These are phyloP conservation scores for Candida smagusa DNA, from an alignment of 1,139 yeast genomes.

Conservation along the genomic window DNA sequence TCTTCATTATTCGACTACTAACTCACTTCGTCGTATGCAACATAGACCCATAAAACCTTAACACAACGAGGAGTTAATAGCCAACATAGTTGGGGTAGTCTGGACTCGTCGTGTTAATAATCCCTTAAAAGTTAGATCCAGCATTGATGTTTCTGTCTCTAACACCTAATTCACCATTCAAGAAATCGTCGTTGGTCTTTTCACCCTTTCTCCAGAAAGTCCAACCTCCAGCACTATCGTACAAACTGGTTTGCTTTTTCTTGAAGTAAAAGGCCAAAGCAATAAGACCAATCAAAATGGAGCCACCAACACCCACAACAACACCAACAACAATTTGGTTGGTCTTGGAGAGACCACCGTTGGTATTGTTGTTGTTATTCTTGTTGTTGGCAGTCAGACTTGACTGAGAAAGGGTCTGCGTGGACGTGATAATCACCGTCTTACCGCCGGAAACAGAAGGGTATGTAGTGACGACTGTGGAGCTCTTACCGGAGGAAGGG, in stretches of 20 bases:
- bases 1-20: neutral
- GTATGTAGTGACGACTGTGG: constrained; percentile 24
- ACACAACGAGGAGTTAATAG: too few relatives aligned
- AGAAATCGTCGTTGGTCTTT: constrained; percentile 51
- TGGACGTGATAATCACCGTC: constrained; percentile 39
- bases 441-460: constrained; percentile 35
- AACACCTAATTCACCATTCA: constrained; percentile 59
- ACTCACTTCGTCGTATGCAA: too few relatives aligned
- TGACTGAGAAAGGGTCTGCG: too few relatives aligned
- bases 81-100: too few relatives aligned
- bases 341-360: constrained; percentile 38
- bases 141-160: constrained; percentile 46
- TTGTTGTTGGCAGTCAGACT: constrained; percentile 13
- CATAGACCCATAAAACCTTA: too few relatives aligned
- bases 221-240: constrained; percentile 36
- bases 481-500: constrained; percentile 9
- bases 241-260: constrained; percentile 30
- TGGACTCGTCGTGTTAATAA: too few relatives aligned
- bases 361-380: constrained; percentile 11
- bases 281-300: constrained; percentile 36
- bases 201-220: constrained; percentile 52
- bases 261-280: constrained; percentile 35
- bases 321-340: constrained; percentile 50
- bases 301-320: constrained; percentile 50
- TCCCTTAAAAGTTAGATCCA: constrained; percentile 38